These are phyloP conservation scores for Eustoma russellianum DNA, from an alignment of 257 asterid species.

Conservation along the genomic window DNA sequence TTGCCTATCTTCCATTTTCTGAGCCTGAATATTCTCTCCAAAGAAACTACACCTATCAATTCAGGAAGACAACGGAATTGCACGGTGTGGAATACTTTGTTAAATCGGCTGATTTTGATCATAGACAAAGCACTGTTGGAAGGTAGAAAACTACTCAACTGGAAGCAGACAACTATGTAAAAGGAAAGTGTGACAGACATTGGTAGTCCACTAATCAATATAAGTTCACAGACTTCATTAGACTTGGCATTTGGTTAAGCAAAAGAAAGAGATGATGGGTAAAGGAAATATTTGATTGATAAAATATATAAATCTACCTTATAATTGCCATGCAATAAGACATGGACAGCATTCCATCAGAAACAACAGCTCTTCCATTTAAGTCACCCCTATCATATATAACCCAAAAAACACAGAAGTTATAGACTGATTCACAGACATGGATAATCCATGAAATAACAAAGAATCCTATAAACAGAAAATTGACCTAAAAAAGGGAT, in stretches of 20 bases:
- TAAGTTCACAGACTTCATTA: too few species aligned
- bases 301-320: constrained; percentile 38
- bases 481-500: constrained; percentile 53
- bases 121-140: too few species aligned
- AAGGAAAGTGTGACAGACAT: too few species aligned
- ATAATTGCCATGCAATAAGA: constrained; percentile 73
- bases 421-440: background rate
- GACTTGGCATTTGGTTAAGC: too few species aligned
- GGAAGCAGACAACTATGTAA: too few species aligned
- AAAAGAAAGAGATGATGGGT: too few species aligned
- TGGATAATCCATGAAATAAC: background rate
- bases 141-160: too few species aligned
- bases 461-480: background rate
- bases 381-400: constrained; percentile 36
- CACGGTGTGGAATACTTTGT: constrained; percentile 76
- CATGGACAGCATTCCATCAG: constrained; percentile 68
- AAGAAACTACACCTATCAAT: constrained; percentile 72
- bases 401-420: background rate
- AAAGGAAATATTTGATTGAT: too few species aligned
- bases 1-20: constrained; percentile 89
- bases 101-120: constrained; percentile 62
- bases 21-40: constrained; percentile 94
- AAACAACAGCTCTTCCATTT: constrained; percentile 31
- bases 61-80: constrained; percentile 53
- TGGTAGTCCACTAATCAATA: too few species aligned